These are phyloP conservation scores for Periconia macrospinosa DNA, from an alignment of 2,329 filamentous ascomycete species.

Conservation along the genomic window DNA sequence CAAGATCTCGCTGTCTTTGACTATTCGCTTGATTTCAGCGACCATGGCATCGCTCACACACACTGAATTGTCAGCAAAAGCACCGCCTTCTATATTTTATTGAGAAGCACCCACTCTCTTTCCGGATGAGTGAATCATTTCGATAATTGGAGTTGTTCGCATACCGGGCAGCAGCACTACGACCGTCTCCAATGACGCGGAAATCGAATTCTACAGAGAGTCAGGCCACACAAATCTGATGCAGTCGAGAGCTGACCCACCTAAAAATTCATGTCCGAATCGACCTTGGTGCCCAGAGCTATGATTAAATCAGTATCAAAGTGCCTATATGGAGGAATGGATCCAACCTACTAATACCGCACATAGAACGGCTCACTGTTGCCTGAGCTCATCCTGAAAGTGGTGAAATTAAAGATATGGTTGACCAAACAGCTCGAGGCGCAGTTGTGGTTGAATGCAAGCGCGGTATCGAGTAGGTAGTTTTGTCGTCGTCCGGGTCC, in stretches of 20 bases:
- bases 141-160: slow-evolving; percentile 99
- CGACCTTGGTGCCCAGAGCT: slow-evolving; percentile 97
- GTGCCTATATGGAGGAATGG: slow-evolving; percentile 7
- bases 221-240: slow-evolving; percentile 9
- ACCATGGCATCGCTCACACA: slow-evolving; percentile 90
- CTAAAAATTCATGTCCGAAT: slow-evolving; percentile 97
- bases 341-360: slow-evolving; percentile 82
- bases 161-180: slow-evolving; percentile 91
- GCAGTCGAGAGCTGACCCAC: slow-evolving; percentile 52
- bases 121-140: slow-evolving; percentile 96
- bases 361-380: slow-evolving; percentile 87
- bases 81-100: too few species aligned
- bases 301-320: slow-evolving; percentile 27
- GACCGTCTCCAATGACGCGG: slow-evolving; percentile 85
- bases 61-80: slow-evolving; percentile 61
- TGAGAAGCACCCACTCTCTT: slow-evolving; percentile 78
- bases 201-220: slow-evolving; percentile 85
- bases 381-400: slow-evolving; percentile 59
- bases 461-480: not conserved
- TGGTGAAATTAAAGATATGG: not conserved
- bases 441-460: not conserved
- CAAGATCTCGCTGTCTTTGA: slow-evolving; percentile 95
- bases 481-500: slow-evolving; percentile 7
- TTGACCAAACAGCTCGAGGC: slow-evolving; percentile 1
- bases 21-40: slow-evolving; percentile 93